These are phyloP conservation scores for Luvunga scandens DNA, from an alignment of 345 rosid genomes.

Conservation along the genomic window DNA sequence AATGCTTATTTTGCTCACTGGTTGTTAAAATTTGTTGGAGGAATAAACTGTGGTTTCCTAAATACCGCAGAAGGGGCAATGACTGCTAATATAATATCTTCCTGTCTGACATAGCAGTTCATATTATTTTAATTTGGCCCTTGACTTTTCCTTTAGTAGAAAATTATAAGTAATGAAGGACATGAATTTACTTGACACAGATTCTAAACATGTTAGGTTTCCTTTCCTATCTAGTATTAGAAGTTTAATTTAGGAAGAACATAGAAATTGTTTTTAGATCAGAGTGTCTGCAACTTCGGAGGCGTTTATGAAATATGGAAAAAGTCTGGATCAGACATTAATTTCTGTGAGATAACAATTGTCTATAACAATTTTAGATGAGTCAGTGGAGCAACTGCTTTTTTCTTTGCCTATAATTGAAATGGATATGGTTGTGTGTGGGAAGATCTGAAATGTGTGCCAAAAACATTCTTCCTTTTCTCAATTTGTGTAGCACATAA, in stretches of 20 bases:
- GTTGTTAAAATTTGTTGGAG: not conserved
- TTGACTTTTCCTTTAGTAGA: not conserved
- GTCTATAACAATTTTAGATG: not conserved
- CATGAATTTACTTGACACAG: not conserved
- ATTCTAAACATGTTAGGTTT: not conserved
- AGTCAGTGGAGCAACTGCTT: not conserved
- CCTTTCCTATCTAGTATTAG: not conserved
- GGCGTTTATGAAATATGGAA: not conserved
- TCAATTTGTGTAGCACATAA: not conserved
- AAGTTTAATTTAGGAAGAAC: not conserved
- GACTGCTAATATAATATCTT: not conserved
- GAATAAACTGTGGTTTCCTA: not conserved
- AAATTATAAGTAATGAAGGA: not conserved
- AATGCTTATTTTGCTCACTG: not conserved
- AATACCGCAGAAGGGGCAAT: not conserved
- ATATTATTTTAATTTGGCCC: not conserved
- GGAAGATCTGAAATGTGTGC: not conserved
- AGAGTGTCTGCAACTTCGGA: not conserved
- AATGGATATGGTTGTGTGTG: too few species aligned
- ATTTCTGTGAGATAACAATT: not conserved
- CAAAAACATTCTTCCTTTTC: not conserved
- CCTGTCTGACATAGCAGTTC: not conserved
- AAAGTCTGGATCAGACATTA: not conserved
- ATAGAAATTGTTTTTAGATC: not conserved
- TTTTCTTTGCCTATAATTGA: too few species aligned